Conservation (phyloP, 2,329 filamentous ascomycete species). For the Hymenoscyphus salicellus region DNA sequence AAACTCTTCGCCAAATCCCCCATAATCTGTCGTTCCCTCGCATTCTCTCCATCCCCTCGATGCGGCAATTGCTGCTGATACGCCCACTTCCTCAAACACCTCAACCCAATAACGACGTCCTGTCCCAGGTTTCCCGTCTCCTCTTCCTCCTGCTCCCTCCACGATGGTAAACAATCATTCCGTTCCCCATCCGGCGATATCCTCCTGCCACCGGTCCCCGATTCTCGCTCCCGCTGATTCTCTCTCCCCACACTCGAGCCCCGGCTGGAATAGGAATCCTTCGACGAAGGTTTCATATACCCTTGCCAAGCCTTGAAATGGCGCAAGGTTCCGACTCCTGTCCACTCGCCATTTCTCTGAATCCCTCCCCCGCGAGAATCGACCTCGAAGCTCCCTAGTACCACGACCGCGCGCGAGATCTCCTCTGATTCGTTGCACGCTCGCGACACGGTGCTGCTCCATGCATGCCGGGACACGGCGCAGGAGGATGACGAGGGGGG, state of each 20-base stretch:
- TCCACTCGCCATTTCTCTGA: neutral
- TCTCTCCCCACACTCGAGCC: neutral
- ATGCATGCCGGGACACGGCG: neutral
- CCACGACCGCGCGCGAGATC: slow-evolving; percentile 4
- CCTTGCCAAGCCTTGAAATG: slow-evolving; percentile 11
- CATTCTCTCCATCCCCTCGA: neutral
- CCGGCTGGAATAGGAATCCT: neutral
- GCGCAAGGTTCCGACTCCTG: slow-evolving; percentile 6
- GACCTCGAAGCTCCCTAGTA: neutral
- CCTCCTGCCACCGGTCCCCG: neutral
- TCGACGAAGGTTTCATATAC: slow-evolving; percentile 7
- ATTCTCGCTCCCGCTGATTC: neutral
- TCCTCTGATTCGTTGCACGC: slow-evolving; percentile 10
- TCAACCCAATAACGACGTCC: slow-evolving; percentile 5
- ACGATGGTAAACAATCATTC: slow-evolving; percentile 5
- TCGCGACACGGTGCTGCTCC: neutral
- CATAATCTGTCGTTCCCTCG: neutral
- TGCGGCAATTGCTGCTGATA: slow-evolving; percentile 6
- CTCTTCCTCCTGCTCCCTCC: slow-evolving; percentile 10
- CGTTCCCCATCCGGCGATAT: neutral
- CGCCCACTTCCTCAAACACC: slow-evolving; percentile 9
- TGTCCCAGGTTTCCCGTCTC: slow-evolving; percentile 5
- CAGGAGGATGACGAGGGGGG: slow-evolving; percentile 5
- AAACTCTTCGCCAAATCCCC: slow-evolving; percentile 9
- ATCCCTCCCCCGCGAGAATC: neutral